Base-by-base conservation (phyloP, 2,329 filamentous ascomycete species). In the Aspergillus vadensis region DNA sequence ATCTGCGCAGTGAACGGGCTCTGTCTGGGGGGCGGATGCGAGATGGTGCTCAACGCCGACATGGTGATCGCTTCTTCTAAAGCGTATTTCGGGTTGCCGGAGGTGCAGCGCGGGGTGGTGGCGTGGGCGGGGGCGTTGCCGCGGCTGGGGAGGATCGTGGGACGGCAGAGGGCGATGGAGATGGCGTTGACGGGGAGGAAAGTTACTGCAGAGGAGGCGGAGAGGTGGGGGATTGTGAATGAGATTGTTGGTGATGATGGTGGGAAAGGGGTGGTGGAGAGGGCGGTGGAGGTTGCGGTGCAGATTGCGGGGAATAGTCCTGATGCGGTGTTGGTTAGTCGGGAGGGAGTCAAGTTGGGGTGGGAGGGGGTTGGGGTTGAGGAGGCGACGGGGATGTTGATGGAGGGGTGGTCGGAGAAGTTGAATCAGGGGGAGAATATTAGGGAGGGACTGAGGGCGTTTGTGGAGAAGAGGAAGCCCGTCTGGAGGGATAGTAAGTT, bases 1-100 rank as follows among this genome's bases (percentile, higher is more conserved):
- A 82, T 94, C 19, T 88, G 86, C 4, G 91, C 91, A 0, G 87
- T 93, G 21, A 91, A 92, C 69, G 91, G 91, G 1, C 78, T 91
- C 14, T 90, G 88, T 59, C 82, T 91, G 41, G 91, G 91, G 44
- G 91, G 91, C 44, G 91, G 90, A 1, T 86, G 89, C 76, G 91
- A 94, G 78, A 91, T 92, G 78, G 83, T 86, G 17, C 79, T 90
- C 59, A 91, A 92, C 74, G 83, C 83, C 58, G 91, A 94, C 76
- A 75, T 93, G 58, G 83, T 91, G 2, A 74, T 93, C 32, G 89
- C 41, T 12, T 69, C 69, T 1, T 69, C 76, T 10, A 61, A 62
- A 12, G 88, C 89, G 0, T 79, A 77, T 21, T 92, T 94, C 70
- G 86, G 83, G 1, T 80, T 93, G 7, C 90, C 91, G 0, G 91